These are phyloP conservation scores for Symmetrospora coprosmae DNA, from an alignment of 768 basidiomycete species.

Conservation along the genomic window DNA sequence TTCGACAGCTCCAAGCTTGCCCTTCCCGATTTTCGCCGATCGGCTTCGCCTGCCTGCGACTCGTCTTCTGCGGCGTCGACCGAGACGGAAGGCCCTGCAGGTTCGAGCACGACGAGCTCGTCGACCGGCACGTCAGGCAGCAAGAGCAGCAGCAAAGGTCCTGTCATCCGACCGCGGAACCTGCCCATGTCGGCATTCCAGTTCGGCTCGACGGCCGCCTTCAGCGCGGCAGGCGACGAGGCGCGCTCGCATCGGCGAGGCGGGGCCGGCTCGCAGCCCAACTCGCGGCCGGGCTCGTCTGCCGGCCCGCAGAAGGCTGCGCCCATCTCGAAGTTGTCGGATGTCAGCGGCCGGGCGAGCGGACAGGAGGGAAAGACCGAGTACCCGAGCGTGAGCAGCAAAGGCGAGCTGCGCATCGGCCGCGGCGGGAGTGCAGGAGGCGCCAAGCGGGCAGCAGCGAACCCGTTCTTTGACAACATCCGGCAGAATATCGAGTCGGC, in stretches of 20 bases:
- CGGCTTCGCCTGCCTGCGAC: too few relatives aligned
- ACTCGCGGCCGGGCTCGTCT: too few relatives aligned
- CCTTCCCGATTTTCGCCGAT: not conserved
- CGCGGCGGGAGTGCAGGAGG: too few relatives aligned
- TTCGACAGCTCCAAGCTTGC: conserved; percentile 1
- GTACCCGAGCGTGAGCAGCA: not conserved
- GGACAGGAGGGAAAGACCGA: too few relatives aligned
- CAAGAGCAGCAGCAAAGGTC: not conserved
- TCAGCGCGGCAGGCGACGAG: too few relatives aligned
- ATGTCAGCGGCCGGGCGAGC: too few relatives aligned
- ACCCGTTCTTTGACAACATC: conserved; percentile 92
- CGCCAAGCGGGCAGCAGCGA: conserved; percentile 45
- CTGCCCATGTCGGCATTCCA: conserved; percentile 39
- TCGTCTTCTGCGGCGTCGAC: too few relatives aligned
- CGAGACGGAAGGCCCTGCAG: too few relatives aligned
- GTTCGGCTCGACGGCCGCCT: conserved; percentile 32
- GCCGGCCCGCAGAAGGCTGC: not conserved
- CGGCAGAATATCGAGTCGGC: conserved; percentile 38
- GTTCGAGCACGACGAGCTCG: not conserved
- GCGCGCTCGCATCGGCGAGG: too few relatives aligned
- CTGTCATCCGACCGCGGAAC: conserved; percentile 31
- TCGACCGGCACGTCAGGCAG: conserved; percentile 4
- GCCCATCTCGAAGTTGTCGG: not conserved
- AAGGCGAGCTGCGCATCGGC: too few relatives aligned
- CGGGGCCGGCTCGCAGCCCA: too few relatives aligned